Percentiles rank a stretch among this genome's conserved stretches.
Evolutionary conservation across 257 asterid species (phyloP).

Genomic region (Buddleja alternifolia): DNA sequence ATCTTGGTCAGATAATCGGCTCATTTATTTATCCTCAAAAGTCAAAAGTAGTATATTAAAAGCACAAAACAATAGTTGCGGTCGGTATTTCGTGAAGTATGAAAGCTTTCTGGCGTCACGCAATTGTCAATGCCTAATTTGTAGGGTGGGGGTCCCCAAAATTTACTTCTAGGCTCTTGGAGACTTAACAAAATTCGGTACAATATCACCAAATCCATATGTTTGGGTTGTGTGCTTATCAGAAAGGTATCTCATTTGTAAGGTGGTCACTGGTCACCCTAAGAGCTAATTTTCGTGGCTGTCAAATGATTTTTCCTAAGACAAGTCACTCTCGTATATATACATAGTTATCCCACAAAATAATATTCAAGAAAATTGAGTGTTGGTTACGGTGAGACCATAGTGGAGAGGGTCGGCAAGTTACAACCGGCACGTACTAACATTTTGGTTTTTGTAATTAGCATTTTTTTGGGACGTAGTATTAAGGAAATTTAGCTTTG

Average conservation of each 20-base stretch:
- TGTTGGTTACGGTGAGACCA: no score
- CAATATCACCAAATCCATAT: not conserved
- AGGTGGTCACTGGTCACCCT: not conserved
- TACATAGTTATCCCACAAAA: no score
- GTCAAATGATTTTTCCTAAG: no score
- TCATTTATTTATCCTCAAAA: not conserved
- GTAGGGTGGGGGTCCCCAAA: not conserved
- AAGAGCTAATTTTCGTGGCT: no score
- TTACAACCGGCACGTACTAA: no score
- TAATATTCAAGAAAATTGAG: no score
- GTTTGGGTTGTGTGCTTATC: not conserved
- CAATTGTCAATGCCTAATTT: conserved; percentile 24
- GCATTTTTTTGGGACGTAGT: no score
- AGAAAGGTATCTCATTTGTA: conserved; percentile 1
- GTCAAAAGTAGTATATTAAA: not conserved
- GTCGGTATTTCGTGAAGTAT: not conserved
- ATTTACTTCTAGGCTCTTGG: not conserved
- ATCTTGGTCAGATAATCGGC: not conserved
- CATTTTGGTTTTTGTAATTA: no score
- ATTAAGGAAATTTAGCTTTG: no score
- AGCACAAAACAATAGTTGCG: not conserved
- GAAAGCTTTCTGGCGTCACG: conserved; percentile 18
- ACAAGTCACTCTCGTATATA: no score
- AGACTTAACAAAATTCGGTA: not conserved
- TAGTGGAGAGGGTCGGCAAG: no score